These are phyloP conservation scores for Irpex lacteus DNA, from an alignment of 1,284 basidiomycete species.

Conservation along the genomic window DNA sequence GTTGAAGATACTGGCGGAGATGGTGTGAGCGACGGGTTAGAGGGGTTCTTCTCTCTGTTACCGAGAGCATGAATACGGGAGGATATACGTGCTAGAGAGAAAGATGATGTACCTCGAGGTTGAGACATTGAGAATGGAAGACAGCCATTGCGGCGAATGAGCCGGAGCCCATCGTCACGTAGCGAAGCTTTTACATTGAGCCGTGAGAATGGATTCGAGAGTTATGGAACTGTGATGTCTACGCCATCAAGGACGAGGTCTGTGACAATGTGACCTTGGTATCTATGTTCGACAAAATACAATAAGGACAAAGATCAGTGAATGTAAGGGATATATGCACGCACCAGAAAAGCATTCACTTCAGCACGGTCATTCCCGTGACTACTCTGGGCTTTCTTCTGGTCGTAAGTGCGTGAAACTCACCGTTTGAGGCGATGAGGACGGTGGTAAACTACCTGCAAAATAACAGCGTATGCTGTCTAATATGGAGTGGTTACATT, in stretches of 20 bases:
- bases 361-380: conserved; percentile 73
- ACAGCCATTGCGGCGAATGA: conserved; percentile 92
- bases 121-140: conserved; percentile 88
- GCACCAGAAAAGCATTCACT: conserved; percentile 81
- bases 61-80: no score
- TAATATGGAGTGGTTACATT: conserved; percentile 79
- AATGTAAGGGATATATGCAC: conserved; percentile 24
- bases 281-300: conserved; percentile 39
- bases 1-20: conserved; percentile 98
- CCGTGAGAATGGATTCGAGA: conserved; percentile 98
- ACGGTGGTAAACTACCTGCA: conserved; percentile 94
- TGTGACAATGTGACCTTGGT: conserved; percentile 93
- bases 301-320: neutral
- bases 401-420: conserved; percentile 82
- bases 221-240: conserved; percentile 84
- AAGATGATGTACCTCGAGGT: conserved; percentile 51
- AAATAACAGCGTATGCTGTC: conserved; percentile 96
- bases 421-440: conserved; percentile 91
- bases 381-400: conserved; percentile 88
- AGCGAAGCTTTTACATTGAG: conserved; percentile 98
- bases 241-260: conserved; percentile 96
- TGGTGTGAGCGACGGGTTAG: conserved; percentile 80
- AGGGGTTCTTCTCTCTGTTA: conserved; percentile 80
- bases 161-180: conserved; percentile 98
- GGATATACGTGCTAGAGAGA: no score